phyloP scores from a whole-genome alignment of 2,329 filamentous ascomycete genomes.

The Arthrobotrys sinensis region DNA sequence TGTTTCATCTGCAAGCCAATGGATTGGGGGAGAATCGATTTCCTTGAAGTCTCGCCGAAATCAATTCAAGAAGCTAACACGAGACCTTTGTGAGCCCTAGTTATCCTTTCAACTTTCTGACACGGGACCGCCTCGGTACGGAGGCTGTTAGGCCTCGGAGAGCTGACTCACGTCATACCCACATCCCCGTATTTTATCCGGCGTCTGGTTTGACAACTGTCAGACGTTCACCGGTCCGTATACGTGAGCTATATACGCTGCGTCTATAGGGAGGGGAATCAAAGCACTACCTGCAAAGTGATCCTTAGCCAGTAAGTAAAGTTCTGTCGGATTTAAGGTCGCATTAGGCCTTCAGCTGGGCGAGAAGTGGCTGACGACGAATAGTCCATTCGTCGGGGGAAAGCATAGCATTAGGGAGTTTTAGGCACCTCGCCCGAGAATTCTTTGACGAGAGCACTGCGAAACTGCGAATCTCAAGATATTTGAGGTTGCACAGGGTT shows the following conservation, averaged over 20 bases:
- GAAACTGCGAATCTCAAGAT: constrained; percentile 18
- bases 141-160: constrained; percentile 32
- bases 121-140: constrained; percentile 36
- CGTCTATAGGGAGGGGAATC: constrained; percentile 19
- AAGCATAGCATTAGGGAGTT: constrained; percentile 16
- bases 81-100: constrained; percentile 18
- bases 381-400: not conserved
- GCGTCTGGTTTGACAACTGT: constrained; percentile 33
- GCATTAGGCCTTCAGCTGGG: constrained; percentile 17
- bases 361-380: constrained; percentile 43
- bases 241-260: constrained; percentile 41
- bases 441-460: not conserved
- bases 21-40: constrained; percentile 25
- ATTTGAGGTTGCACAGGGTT: constrained; percentile 34
- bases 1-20: constrained; percentile 53
- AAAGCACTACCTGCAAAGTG: constrained; percentile 18
- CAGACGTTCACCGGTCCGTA: constrained; percentile 30
- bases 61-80: constrained; percentile 45
- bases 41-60: constrained; percentile 12
- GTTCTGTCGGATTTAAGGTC: constrained; percentile 20
- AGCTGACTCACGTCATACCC: constrained; percentile 50
- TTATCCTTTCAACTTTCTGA: constrained; percentile 16
- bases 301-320: constrained; percentile 36
- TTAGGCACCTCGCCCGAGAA: constrained; percentile 35
- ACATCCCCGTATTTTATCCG: constrained; percentile 51